Base-by-base conservation (phyloP, 2,329 filamentous ascomycete genomes). In the Clarireedia hainanense region DNA sequence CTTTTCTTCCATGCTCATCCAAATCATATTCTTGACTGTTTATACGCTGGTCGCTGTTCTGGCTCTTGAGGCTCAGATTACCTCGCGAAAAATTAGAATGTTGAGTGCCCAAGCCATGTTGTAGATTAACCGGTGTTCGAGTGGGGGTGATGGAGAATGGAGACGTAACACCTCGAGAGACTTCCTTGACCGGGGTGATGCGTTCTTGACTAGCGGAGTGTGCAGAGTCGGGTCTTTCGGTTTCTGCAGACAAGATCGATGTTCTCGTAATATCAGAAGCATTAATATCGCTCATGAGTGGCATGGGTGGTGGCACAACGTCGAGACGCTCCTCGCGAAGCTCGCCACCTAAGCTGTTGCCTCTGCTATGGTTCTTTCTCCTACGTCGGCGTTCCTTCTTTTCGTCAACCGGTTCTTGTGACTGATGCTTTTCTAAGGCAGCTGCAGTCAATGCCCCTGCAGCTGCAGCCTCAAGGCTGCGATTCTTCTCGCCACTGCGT, bases 231-330 rank as follows among this genome's bases (percentile, higher is more conserved):
- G 88, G 86, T 51, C 84, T 76, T 61, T 89, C 89, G 0, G 88
- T 89, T 27, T 88, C 84, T 30, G 89, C 88, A 5, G 91, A 94
- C 17, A 94, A 73, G 53, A 97, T 89, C 0, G 92, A 96, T 15
- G 87, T 87, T 63, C 92, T 80, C 0, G 92, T 97, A 55, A 96
- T 72, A 51, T 96, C 91, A 0, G 92, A 95, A 43, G 88, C 83
- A 61, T 89, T 87, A 56, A 95, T 81, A 55, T 90, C 89, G 71
- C 91, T 96, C 71, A 88, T 86, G 60, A 96, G 78, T 2, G 92
- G 92, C 86, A 96, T 90, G 5, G 89, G 89, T 6, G 91, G 86
- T 5, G 73, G 70, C 12, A 88, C 80, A 17, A 23, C 27, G 49
- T 83, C 75, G 51, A 82, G 78, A 61, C 63, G 66, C 27, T 80